Percentiles rank a stretch among this genome's conserved stretches.
Conservation (phyloP, 768 basidiomycete genomes). For the Roridomyces roridus region DNA sequence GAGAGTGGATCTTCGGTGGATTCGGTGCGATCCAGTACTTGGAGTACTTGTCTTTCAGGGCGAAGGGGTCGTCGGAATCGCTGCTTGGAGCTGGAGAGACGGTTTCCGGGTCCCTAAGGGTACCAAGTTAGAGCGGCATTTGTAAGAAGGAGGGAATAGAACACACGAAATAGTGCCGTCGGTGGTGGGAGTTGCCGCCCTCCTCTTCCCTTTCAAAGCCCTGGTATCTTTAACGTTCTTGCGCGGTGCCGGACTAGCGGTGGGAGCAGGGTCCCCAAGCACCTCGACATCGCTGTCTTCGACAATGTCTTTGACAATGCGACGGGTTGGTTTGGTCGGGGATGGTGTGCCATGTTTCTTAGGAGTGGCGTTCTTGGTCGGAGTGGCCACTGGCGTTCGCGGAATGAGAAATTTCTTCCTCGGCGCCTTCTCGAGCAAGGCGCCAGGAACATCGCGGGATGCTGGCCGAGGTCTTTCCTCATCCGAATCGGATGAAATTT, state of each 20-base stretch:
- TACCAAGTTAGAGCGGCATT: too few species aligned
- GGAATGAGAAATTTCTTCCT: too few species aligned
- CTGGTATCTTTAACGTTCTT: background rate
- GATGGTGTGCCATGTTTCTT: background rate
- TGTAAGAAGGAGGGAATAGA: too few species aligned
- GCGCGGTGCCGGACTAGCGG: background rate
- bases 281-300: slow-evolving; percentile 30
- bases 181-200: background rate
- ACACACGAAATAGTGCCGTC: too few species aligned
- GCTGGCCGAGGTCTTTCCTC: slow-evolving; percentile 17
- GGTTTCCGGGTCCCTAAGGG: too few species aligned
- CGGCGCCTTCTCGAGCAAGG: background rate
- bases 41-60: background rate
- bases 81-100: too few species aligned
- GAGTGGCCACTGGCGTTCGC: background rate
- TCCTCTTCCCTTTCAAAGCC: background rate
- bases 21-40: slow-evolving; percentile 10
- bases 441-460: slow-evolving; percentile 3
- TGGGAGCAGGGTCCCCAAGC: slow-evolving; percentile 24
- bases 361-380: background rate
- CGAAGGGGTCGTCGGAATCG: background rate
- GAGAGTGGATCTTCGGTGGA: background rate
- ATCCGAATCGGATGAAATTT: slow-evolving; percentile 59
- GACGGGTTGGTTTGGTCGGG: slow-evolving; percentile 20
- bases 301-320: slow-evolving; percentile 35